These are phyloP conservation scores for Saturnispora mendoncae DNA, from an alignment of 805 yeast species.

Conservation along the genomic window DNA sequence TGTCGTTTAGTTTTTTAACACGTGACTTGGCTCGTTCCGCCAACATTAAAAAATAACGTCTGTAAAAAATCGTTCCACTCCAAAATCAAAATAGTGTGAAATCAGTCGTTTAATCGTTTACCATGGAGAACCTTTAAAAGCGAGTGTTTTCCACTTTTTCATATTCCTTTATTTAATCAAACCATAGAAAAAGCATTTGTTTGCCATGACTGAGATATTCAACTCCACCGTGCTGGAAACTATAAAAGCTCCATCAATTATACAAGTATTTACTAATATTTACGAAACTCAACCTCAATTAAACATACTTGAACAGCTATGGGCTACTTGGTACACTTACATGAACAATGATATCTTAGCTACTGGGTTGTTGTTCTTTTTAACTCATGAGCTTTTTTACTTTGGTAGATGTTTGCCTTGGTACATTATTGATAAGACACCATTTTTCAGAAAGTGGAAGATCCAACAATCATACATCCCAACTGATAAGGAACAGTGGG, in stretches of 20 bases:
- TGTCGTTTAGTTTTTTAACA: background rate
- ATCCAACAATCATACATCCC: slow-evolving; percentile 47
- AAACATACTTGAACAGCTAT: slow-evolving; percentile 35
- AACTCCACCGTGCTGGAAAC: slow-evolving; percentile 24
- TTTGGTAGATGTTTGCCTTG: slow-evolving; percentile 54
- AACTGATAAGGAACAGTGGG: slow-evolving; percentile 51
- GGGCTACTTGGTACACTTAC: slow-evolving; percentile 51
- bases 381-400: slow-evolving; percentile 48
- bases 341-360: slow-evolving; percentile 48
- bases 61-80: slow-evolving; percentile 3
- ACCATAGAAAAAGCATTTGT: background rate
- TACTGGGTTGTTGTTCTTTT: slow-evolving; percentile 47
- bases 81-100: background rate
- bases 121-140: background rate
- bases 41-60: background rate
- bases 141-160: background rate
- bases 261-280: slow-evolving; percentile 31
- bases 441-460: slow-evolving; percentile 44
- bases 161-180: background rate
- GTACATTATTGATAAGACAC: slow-evolving; percentile 45
- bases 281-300: slow-evolving; percentile 34
- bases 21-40: background rate
- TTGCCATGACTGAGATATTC: slow-evolving; percentile 27
- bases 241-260: slow-evolving; percentile 23
- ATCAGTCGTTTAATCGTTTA: slow-evolving; percentile 8